Evolutionary conservation across 441 rosid genomes (phyloP).

Genomic region (Hura crepitans): DNA sequence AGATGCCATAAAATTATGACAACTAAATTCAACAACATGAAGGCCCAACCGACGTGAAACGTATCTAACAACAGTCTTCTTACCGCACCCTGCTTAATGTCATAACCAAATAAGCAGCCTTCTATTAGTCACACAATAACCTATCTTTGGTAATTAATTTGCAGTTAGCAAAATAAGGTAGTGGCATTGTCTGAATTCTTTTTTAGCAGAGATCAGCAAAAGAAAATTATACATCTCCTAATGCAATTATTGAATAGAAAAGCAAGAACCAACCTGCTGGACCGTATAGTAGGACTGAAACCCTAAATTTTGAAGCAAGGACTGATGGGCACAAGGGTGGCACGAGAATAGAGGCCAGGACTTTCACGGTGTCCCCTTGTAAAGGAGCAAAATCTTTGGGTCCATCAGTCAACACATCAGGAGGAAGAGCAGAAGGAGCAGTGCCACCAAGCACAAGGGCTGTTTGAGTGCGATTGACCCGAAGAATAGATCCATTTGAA

Average conservation of each 20-base stretch:
- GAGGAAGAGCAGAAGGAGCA: slow-evolving; percentile 74
- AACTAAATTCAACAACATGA: slow-evolving; percentile 91
- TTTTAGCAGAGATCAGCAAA: neutral
- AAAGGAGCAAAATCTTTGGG: slow-evolving; percentile 51
- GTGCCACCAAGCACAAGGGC: slow-evolving; percentile 94
- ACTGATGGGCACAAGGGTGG: slow-evolving; percentile 79
- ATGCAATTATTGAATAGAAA: slow-evolving; percentile 18
- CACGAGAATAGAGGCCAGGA: slow-evolving; percentile 68
- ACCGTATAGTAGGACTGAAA: slow-evolving; percentile 78
- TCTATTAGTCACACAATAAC: slow-evolving; percentile 4
- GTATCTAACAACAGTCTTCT: slow-evolving; percentile 78
- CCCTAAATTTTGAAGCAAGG: slow-evolving; percentile 80
- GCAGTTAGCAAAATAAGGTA: neutral
- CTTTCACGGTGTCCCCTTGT: slow-evolving; percentile 61
- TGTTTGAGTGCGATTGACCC: slow-evolving; percentile 66
- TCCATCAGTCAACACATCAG: slow-evolving; percentile 53
- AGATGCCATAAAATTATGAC: slow-evolving; percentile 70
- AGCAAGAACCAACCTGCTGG: slow-evolving; percentile 48
- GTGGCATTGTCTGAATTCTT: slow-evolving; percentile 10
- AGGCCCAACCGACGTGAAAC: slow-evolving; percentile 72
- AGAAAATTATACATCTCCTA: neutral
- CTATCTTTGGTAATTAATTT: neutral
- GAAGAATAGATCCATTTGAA: slow-evolving; percentile 65
- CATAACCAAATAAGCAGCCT: slow-evolving; percentile 9
- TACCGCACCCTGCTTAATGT: slow-evolving; percentile 71